Evolutionary conservation across 371 early-diverging fungal genomes (phyloP).

Genomic region (Mortierella sp.): DNA sequence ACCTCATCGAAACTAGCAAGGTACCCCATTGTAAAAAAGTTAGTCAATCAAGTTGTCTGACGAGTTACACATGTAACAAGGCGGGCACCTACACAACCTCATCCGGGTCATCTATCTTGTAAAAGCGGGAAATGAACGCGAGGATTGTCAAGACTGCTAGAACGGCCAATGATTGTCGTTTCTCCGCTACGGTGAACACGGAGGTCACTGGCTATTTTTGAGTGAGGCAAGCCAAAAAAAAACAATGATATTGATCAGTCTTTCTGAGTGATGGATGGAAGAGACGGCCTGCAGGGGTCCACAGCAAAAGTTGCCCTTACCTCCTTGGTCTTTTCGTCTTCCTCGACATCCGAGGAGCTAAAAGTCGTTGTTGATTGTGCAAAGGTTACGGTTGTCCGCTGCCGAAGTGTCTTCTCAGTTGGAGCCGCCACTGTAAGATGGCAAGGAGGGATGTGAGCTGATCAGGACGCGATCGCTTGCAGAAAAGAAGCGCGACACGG

Average conservation of each 20-base stretch:
- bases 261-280: too few species aligned
- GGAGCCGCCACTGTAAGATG: slow-evolving; percentile 20
- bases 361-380: neutral
- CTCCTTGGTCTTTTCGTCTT: slow-evolving; percentile 13
- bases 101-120: slow-evolving; percentile 69
- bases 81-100: slow-evolving; percentile 72
- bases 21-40: neutral
- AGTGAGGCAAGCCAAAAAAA: neutral
- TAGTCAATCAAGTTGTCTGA: neutral
- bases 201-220: slow-evolving; percentile 14
- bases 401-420: slow-evolving; percentile 40
- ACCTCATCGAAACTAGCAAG: slow-evolving; percentile 86
- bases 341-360: neutral
- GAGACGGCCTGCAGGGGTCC: too few species aligned
- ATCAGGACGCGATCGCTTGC: too few species aligned
- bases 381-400: slow-evolving; percentile 24
- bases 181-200: slow-evolving; percentile 35
- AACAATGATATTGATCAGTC: too few species aligned
- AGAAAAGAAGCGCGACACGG: too few species aligned
- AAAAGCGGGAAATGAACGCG: slow-evolving; percentile 67
- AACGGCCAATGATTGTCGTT: slow-evolving; percentile 21
- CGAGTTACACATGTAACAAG: neutral
- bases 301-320: slow-evolving; percentile 5
- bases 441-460: neutral
- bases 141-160: slow-evolving; percentile 50